Base-by-base conservation (phyloP, 352 stramenopile species). In the Pythium aristosporum region DNA sequence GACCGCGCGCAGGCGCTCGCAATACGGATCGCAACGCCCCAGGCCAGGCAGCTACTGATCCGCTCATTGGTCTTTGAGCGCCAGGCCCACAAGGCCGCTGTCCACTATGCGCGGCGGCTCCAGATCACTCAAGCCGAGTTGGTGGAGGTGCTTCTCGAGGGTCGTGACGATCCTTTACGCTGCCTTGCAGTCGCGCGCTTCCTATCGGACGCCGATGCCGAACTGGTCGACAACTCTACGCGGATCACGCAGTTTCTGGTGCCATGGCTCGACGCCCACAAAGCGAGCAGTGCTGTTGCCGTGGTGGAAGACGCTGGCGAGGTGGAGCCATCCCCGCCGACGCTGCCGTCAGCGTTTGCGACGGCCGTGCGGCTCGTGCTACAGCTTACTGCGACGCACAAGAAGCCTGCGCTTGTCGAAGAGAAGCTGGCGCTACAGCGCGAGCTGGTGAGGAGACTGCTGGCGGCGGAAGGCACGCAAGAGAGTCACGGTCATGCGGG, bases 61-160 rank as follows among this genome's bases (percentile, higher is more conserved):
- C 61, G 56, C 8, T 55, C 56, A 12, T 67, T 92, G 61, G 62
- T 92, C 42, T 66, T 63, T 39, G 25, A 65, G 9, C 74, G 71
- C 16, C 36, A 74, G 34, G 73, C 69, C n/a, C 74, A 76, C 5
- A 73, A 72, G 41, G 82, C 82, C 5, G 84, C 82, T 3, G 84
- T 75, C 20, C 84, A 92, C 57, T 92, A 92, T 70, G 75, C 79
- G 23, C 78, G 81, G 58, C 82, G 84, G 1, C 66, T 92, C 30
- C 55, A 64, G 42, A 15, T 88, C 42, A 36, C 43, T 7, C 48
- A 63, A 2, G 30, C 69, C 34, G 76, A 82, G 34, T 50, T 86
- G 5, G 18, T 90, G 58, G 42, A 13, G 3, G 44, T 61, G 52
- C 57, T 76, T 13, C 12, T 21, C 2, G 54, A 65, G 32, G 62